Evolutionary conservation across 768 basidiomycete genomes (phyloP), one percentile per base, ranked within the genome.

Genomic region (Suillus subaureus): DNA sequence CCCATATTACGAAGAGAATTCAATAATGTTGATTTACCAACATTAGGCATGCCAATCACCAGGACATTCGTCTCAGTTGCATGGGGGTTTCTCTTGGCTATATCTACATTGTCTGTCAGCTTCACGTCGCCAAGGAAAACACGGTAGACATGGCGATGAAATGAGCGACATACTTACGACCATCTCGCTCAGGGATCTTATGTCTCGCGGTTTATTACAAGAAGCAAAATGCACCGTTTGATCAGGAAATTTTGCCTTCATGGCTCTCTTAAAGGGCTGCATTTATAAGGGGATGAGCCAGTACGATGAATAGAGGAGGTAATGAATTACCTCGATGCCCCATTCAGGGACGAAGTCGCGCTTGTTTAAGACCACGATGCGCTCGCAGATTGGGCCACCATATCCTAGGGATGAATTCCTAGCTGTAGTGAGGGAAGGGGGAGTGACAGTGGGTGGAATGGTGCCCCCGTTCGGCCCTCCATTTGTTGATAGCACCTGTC

Each of bases 41-140:
- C 95, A 76, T 99, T 99, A 21, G 97, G 97, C 97, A 99, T 99
- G 28, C 97, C 97, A 65, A 97, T 90, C 28, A 99, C 94, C 3
- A 98, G 84, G 8, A 98, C 90, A 71, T 96, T 95, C 69, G 94
- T 79, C 74, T 92, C 92, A 70, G 88, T 86, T 56, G 87, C 84
- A 68, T 92, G 85, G 61, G 87, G 87, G 73, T 89, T 84, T 49
- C 82, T 81, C 71, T 86, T 87, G 39, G 92, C 90, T 70, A 93
- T 84, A 70, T 86, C 92, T 94, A 58, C 18, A 67, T 62, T 64
- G 42, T 21, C 11, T 1, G 11, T 60, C 40, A 60, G 58, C 21
- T 31, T 28, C 26, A 31, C 23, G 13, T 23, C 9, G 15, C 13
- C 42, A n/a, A 35, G 33, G 8, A 28, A 40, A 60, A 35, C 43